Conservation (phyloP, 1,139 yeast genomes). For the Pichia terricola region DNA sequence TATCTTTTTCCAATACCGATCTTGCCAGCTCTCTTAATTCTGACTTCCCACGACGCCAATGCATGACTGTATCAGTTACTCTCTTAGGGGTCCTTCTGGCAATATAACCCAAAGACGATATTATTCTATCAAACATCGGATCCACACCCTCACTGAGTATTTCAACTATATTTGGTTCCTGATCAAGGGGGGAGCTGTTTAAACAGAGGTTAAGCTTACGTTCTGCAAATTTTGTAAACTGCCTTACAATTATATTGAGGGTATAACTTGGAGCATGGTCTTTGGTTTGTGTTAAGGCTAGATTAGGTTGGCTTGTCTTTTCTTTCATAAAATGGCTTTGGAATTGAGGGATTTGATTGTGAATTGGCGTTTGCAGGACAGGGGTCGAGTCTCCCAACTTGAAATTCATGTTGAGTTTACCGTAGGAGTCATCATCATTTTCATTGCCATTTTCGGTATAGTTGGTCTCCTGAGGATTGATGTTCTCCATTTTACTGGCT, state of each 20-base stretch:
- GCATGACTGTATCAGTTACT: constrained; percentile 95
- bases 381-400: constrained; percentile 7
- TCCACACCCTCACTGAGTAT: constrained; percentile 85
- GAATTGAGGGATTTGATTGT: constrained; percentile 2
- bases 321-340: no score
- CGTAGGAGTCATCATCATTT: constrained; percentile 14
- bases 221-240: constrained; percentile 90
- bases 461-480: background rate
- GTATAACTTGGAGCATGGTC: constrained; percentile 62
- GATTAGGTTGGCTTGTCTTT: background rate
- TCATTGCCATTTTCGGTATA: background rate
- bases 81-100: constrained; percentile 90
- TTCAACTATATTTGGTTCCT: constrained; percentile 75
- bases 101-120: constrained; percentile 79
- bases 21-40: constrained; percentile 78
- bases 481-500: background rate
- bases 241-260: constrained; percentile 85
- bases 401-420: constrained; percentile 18
- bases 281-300: constrained; percentile 4
- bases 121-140: constrained; percentile 73
- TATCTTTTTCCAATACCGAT: constrained; percentile 42
- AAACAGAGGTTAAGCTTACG: constrained; percentile 69
- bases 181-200: constrained; percentile 48
- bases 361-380: background rate
- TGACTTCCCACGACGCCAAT: constrained; percentile 89